Evolutionary conservation across 2,329 filamentous ascomycete species (phyloP).

Genomic region (Alternaria ethzedia): DNA sequence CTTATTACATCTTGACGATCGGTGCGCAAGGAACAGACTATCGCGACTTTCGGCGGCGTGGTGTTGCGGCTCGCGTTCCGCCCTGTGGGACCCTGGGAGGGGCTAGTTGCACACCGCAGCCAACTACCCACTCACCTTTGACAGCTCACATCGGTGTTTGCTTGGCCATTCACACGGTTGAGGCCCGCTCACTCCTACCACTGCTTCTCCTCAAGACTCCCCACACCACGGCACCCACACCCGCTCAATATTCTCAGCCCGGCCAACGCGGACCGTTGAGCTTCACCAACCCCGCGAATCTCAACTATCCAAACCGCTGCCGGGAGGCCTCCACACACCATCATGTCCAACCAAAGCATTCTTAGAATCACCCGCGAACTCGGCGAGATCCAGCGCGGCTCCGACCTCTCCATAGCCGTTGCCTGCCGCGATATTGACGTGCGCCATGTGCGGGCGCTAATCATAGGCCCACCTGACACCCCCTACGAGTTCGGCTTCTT

Average conservation of each 20-base stretch:
- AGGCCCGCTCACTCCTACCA: neutral
- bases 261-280: neutral
- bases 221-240: neutral
- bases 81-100: neutral
- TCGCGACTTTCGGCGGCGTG: slow-evolving; percentile 4
- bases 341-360: slow-evolving; percentile 86
- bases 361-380: slow-evolving; percentile 90
- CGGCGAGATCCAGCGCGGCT: slow-evolving; percentile 79
- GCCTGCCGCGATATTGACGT: slow-evolving; percentile 88
- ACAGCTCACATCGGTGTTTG: slow-evolving; percentile 9
- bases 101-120: neutral
- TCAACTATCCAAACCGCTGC: neutral
- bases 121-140: slow-evolving; percentile 9
- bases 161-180: slow-evolving; percentile 1
- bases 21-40: neutral
- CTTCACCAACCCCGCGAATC: neutral
- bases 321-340: slow-evolving; percentile 41
- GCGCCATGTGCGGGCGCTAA: slow-evolving; percentile 82
- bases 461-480: slow-evolving; percentile 91
- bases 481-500: slow-evolving; percentile 98
- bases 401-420: slow-evolving; percentile 86
- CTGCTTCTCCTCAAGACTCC: neutral
- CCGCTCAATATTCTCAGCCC: neutral
- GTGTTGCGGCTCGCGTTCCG: slow-evolving; percentile 13
- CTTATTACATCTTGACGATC: slow-evolving; percentile 21